These are phyloP conservation scores for Blastocystis sp. DNA, from an alignment of 352 stramenopile species.

Conservation along the genomic window DNA sequence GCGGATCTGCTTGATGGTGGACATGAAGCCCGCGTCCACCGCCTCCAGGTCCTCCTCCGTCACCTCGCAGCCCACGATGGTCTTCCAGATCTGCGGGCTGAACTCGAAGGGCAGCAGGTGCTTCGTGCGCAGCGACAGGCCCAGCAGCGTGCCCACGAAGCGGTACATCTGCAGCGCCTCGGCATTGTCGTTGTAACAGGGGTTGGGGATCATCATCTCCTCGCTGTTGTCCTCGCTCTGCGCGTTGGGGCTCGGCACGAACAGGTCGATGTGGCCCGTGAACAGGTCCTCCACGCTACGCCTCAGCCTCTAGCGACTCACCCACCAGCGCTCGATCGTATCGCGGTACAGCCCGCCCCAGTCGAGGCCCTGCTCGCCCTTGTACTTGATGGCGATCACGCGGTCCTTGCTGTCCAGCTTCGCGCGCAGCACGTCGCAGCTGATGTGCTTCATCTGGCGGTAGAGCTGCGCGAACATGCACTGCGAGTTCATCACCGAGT, in stretches of 20 bases:
- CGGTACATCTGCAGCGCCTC: conserved; percentile 75
- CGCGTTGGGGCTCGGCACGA: conserved; percentile 31
- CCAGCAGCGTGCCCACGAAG: conserved; percentile 87
- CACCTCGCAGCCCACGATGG: conserved; percentile 76
- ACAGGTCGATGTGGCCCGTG: conserved; percentile 56
- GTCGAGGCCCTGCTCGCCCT: conserved; percentile 71
- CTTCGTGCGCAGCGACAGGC: conserved; percentile 80
- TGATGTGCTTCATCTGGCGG: conserved; percentile 12
- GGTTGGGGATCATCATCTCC: conserved; percentile 77
- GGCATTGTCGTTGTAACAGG: conserved; percentile 73
- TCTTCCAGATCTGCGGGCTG: conserved; percentile 83
- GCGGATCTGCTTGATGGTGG: background rate
- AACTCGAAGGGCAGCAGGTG: conserved; percentile 83
- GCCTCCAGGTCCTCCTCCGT: conserved; percentile 70
- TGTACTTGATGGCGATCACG: conserved; percentile 70
- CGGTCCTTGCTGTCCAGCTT: conserved; percentile 70
- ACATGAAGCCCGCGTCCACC: conserved; percentile 71
- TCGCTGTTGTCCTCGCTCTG: conserved; percentile 22
- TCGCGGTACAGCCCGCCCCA: conserved; percentile 72
- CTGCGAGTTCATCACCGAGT: background rate
- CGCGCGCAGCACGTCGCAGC: conserved; percentile 18
- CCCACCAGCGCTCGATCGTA: conserved; percentile 66
- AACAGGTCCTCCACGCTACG: conserved; percentile 65
- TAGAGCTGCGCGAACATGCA: conserved; percentile 69
- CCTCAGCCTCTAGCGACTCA: background rate